Evolutionary conservation across 2,329 filamentous ascomycete species (phyloP).

Genomic region (Cladobotryum protrusum): DNA sequence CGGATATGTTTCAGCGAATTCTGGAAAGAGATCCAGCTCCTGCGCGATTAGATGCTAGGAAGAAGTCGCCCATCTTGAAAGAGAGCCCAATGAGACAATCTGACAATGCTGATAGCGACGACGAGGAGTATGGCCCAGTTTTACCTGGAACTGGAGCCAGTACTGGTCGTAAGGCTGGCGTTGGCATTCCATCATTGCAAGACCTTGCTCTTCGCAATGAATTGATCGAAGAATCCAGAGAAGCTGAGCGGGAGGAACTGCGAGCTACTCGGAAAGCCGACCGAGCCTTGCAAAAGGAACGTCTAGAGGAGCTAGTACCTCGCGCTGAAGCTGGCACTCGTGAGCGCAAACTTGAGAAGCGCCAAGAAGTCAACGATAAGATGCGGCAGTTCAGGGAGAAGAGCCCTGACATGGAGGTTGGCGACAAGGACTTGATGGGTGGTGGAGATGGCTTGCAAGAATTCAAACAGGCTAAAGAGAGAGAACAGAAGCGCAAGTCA

Average conservation of each 20-base stretch:
- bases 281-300: slow-evolving; percentile 60
- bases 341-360: slow-evolving; percentile 84
- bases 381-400: slow-evolving; percentile 68
- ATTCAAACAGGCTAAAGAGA: slow-evolving; percentile 60
- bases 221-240: slow-evolving; percentile 43
- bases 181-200: slow-evolving; percentile 63
- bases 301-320: slow-evolving; percentile 73
- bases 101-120: slow-evolving; percentile 34
- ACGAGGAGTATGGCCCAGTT: slow-evolving; percentile 51
- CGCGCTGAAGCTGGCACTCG: slow-evolving; percentile 76
- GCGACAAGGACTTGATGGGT: slow-evolving; percentile 69
- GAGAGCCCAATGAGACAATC: too few species aligned
- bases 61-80: too few species aligned
- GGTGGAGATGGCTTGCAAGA: slow-evolving; percentile 59
- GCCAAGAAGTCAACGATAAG: slow-evolving; percentile 62
- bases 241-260: slow-evolving; percentile 47
- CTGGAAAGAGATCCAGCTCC: slow-evolving; percentile 21
- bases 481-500: slow-evolving; percentile 66
- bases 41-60: neutral
- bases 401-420: slow-evolving; percentile 50
- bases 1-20: slow-evolving; percentile 52
- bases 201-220: slow-evolving; percentile 63
- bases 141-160: slow-evolving; percentile 20
- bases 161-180: slow-evolving; percentile 31
- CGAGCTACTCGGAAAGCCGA: slow-evolving; percentile 58